Percentiles rank a stretch among this genome's conserved stretches.
Conservation (phyloP, 2,329 filamentous ascomycete genomes). For the Alternaria incomplexa region DNA sequence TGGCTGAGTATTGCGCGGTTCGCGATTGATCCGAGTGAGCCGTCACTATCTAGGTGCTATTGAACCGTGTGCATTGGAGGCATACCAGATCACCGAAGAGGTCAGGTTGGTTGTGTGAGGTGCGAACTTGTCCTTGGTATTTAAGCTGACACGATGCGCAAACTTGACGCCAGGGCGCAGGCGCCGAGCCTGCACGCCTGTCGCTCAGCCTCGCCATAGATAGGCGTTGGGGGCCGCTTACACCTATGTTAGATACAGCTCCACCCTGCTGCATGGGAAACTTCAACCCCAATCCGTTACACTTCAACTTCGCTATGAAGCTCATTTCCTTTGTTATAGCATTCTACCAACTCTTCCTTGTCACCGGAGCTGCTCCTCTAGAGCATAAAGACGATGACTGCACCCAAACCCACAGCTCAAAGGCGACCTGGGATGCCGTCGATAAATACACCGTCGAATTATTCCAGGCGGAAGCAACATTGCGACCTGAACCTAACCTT, state of each 20-base stretch:
- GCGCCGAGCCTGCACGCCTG: neutral
- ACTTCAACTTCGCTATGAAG: neutral
- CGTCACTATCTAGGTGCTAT: neutral
- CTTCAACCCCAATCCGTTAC: neutral
- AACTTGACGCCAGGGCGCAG: neutral
- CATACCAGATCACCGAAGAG: neutral
- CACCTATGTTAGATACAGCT: neutral
- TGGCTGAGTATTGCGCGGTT: neutral
- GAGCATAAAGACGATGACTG: neutral
- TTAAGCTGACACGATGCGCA: neutral
- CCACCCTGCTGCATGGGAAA: neutral
- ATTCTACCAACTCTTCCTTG: neutral
- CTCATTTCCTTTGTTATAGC: neutral
- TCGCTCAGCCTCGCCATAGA: neutral
- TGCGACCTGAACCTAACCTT: neutral
- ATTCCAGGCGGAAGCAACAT: neutral
- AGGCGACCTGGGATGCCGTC: neutral
- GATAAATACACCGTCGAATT: neutral
- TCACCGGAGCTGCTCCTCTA: neutral
- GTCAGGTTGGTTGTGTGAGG: neutral
- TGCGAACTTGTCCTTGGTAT: neutral
- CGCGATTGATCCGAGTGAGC: neutral
- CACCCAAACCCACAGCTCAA: neutral
- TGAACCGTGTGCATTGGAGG: accelerated
- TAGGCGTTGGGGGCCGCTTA: neutral